phyloP scores from a whole-genome alignment of 768 basidiomycete genomes.

The Boletus subcaerulescens region DNA sequence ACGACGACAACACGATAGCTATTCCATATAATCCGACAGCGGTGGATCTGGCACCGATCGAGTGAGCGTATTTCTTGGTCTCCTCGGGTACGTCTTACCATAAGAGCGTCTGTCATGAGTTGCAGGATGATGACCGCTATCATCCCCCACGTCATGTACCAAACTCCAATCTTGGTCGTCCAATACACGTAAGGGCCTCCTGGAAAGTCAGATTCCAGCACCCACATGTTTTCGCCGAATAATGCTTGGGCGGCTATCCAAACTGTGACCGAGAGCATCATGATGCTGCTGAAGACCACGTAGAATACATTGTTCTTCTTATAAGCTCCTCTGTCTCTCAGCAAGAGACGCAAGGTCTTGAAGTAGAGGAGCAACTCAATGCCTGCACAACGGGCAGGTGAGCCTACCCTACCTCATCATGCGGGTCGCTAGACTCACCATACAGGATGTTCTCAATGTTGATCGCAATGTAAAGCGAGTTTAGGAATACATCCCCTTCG shows the following conservation, averaged over 20 bases:
- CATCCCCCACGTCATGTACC: slow-evolving; percentile 25
- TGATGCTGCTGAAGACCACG: slow-evolving; percentile 21
- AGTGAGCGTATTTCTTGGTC: not conserved
- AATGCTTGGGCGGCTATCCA: slow-evolving; percentile 20
- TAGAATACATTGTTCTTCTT: slow-evolving; percentile 15
- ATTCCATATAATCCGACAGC: not conserved
- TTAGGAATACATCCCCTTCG: slow-evolving; percentile 1
- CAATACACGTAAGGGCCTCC: slow-evolving; percentile 36
- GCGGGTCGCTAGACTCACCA: slow-evolving; percentile 7
- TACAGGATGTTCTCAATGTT: slow-evolving; percentile 22
- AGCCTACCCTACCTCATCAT: not conserved
- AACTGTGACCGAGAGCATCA: slow-evolving; percentile 32
- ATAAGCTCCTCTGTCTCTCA: not conserved
- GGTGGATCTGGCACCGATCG: slow-evolving; percentile 27
- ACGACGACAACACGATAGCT: not conserved
- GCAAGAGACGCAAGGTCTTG: slow-evolving; percentile 15
- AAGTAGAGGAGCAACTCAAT: slow-evolving; percentile 26
- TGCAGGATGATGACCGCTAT: not conserved
- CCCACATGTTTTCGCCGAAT: slow-evolving; percentile 37
- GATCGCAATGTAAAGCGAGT: slow-evolving; percentile 13
- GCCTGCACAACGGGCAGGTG: slow-evolving; percentile 9
- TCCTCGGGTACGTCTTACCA: slow-evolving; percentile 2
- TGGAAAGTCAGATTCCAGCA: slow-evolving; percentile 31
- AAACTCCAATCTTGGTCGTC: slow-evolving; percentile 17
- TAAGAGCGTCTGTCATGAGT: slow-evolving; percentile 16